Evolutionary conservation across 1,139 yeast genomes (phyloP).

Genomic region (Hansenula lynferdii): DNA sequence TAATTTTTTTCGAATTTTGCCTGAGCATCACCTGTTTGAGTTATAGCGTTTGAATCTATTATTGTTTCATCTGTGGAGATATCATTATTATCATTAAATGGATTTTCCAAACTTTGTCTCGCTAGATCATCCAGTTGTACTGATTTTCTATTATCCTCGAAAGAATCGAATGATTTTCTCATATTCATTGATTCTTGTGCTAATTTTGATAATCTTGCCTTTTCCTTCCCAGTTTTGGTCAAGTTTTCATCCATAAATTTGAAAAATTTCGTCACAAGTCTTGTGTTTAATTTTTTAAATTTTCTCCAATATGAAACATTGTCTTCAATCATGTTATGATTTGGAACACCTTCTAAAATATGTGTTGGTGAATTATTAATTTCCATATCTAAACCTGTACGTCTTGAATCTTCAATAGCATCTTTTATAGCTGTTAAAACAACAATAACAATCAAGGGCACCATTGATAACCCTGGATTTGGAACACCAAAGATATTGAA

Average conservation of each 20-base stretch:
- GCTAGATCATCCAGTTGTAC: constrained; percentile 22
- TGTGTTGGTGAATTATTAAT: constrained; percentile 86
- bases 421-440: constrained; percentile 85
- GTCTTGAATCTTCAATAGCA: constrained; percentile 89
- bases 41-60: constrained; percentile 27
- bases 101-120: constrained; percentile 10
- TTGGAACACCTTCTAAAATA: constrained; percentile 61
- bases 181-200: constrained; percentile 16
- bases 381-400: constrained; percentile 76
- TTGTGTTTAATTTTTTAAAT: constrained; percentile 48
- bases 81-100: constrained; percentile 16
- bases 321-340: constrained; percentile 74
- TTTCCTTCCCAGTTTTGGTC: constrained; percentile 33
- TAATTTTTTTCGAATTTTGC: constrained; percentile 57
- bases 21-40: constrained; percentile 22
- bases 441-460: constrained; percentile 91
- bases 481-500: constrained; percentile 91
- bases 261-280: constrained; percentile 25
- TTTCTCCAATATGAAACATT: constrained; percentile 54
- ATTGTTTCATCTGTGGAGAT: constrained; percentile 16
- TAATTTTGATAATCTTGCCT: constrained; percentile 17
- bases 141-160: constrained; percentile 20
- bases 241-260: constrained; percentile 28
- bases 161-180: constrained; percentile 22
- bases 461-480: constrained; percentile 85